Evolutionary conservation across 1,284 basidiomycete species (phyloP).

Genomic region (Nidula niveotomentosa): DNA sequence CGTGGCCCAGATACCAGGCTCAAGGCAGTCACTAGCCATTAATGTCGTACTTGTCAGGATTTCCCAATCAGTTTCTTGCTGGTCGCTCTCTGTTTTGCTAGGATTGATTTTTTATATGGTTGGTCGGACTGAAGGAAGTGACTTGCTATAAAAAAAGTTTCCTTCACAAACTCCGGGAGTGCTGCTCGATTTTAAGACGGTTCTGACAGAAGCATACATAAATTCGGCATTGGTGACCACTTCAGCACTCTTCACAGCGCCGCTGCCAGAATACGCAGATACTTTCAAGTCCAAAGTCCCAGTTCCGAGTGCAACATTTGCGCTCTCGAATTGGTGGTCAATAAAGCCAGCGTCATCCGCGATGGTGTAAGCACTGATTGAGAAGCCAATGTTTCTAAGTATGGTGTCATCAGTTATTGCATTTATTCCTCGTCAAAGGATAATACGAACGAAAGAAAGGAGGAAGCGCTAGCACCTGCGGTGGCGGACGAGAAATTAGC

Average conservation of each 20-base stretch:
- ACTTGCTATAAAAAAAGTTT: constrained; percentile 31
- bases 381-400: constrained; percentile 20
- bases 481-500: constrained; percentile 25
- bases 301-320: constrained; percentile 24
- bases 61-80: constrained; percentile 30
- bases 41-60: constrained; percentile 29
- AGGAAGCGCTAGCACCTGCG: constrained; percentile 16
- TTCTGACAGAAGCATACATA: constrained; percentile 29
- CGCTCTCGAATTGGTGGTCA: constrained; percentile 19
- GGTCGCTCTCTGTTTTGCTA: constrained; percentile 18
- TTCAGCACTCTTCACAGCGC: constrained; percentile 23
- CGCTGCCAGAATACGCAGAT: constrained; percentile 24
- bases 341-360: not conserved
- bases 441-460: constrained; percentile 19
- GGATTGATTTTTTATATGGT: not conserved
- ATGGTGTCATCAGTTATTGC: no score
- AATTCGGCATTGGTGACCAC: constrained; percentile 23
- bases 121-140: not conserved
- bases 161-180: constrained; percentile 31
- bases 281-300: constrained; percentile 30
- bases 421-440: no score
- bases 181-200: constrained; percentile 28
- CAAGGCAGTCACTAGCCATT: constrained; percentile 18
- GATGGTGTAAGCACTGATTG: constrained; percentile 23
- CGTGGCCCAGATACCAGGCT: constrained; percentile 34